phyloP scores from a whole-genome alignment of 164 flowering plant species.

The Nelumbo lutea region DNA sequence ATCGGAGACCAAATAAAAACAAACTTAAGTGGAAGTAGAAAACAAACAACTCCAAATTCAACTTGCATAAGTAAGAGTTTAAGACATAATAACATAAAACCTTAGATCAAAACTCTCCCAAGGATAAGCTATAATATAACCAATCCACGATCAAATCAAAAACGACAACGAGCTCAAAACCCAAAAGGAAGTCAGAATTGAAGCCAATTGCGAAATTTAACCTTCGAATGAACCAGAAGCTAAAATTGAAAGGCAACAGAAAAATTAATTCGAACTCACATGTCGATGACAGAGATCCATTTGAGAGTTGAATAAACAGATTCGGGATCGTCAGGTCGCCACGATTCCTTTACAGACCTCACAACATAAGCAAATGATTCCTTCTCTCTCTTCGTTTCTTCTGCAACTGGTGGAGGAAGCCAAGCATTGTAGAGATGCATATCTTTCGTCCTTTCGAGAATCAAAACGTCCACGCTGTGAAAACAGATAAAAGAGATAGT shows the following conservation, averaged over 20 bases:
- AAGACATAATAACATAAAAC: neutral
- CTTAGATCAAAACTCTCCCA: neutral
- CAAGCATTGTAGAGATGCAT: constrained; percentile 99
- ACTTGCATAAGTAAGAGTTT: neutral
- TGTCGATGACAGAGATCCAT: constrained; percentile 83
- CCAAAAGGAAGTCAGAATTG: neutral
- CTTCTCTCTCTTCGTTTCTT: constrained; percentile 57
- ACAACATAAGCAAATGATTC: constrained; percentile 67
- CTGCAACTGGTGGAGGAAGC: constrained; percentile 97
- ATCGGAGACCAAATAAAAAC: too few relatives aligned
- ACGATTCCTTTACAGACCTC: constrained; percentile 44
- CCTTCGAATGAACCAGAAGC: neutral
- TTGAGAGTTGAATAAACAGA: constrained; percentile 71
- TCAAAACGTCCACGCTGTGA: neutral
- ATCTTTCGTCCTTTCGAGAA: constrained; percentile 1
- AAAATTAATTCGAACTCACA: constrained; percentile 40
- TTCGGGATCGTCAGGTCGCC: constrained; percentile 64
- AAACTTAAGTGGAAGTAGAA: too few relatives aligned
- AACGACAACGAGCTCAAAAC: neutral
- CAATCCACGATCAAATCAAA: neutral
- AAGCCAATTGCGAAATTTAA: neutral
- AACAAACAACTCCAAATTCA: neutral
- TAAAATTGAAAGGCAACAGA: neutral
- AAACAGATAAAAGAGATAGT: neutral
- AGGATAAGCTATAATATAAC: neutral